Evolutionary conservation across 345 rosid species (phyloP).

Genomic region (Sisymbrium altissimum): DNA sequence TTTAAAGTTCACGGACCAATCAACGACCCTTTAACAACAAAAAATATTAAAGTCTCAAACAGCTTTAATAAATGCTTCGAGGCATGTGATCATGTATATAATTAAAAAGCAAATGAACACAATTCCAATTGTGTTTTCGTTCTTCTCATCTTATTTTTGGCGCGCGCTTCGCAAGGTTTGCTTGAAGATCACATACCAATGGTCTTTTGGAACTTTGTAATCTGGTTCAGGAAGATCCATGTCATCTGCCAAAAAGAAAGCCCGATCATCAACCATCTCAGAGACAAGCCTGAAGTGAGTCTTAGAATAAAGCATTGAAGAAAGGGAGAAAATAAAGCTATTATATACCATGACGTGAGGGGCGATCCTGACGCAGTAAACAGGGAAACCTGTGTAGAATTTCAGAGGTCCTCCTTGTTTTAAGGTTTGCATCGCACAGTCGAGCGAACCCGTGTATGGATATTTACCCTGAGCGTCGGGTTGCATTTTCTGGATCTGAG

Average conservation of each 20-base stretch:
- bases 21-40: not conserved
- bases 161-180: not conserved
- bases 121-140: slow-evolving; percentile 28
- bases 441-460: slow-evolving; percentile 87
- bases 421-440: slow-evolving; percentile 78
- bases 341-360: slow-evolving; percentile 95
- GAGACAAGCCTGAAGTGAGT: not conserved
- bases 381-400: slow-evolving; percentile 96
- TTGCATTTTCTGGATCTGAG: slow-evolving; percentile 99
- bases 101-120: slow-evolving; percentile 28
- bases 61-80: slow-evolving; percentile 2
- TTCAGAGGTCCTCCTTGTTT: slow-evolving; percentile 86
- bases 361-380: slow-evolving; percentile 90
- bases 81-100: slow-evolving; percentile 13
- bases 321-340: not conserved
- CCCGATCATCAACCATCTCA: not conserved
- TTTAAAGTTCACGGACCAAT: not conserved
- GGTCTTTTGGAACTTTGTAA: slow-evolving; percentile 54
- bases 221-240: slow-evolving; percentile 96
- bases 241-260: slow-evolving; percentile 66
- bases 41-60: not conserved
- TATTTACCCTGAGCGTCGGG: slow-evolving; percentile 91
- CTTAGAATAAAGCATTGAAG: not conserved
- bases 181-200: slow-evolving; percentile 45
- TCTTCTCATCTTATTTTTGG: slow-evolving; percentile 22